phyloP scores from a whole-genome alignment of 192 early-diverging fungal genomes.

The Rhizoclosmatium globosum region DNA sequence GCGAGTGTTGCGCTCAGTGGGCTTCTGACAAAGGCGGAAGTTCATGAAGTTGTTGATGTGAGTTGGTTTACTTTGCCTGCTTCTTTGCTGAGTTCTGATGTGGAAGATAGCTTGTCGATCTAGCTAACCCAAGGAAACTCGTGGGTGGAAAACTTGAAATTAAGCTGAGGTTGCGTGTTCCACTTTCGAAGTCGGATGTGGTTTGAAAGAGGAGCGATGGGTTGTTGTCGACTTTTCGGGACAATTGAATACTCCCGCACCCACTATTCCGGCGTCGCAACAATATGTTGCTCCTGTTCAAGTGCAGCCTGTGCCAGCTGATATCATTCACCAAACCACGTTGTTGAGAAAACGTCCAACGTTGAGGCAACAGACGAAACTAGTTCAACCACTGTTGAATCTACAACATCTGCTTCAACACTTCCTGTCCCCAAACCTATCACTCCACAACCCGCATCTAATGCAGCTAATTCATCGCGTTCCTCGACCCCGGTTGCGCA shows the following conservation, averaged over 20 bases:
- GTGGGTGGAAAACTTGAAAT: constrained; percentile 77
- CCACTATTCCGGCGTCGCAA: background rate
- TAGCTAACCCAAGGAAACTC: constrained; percentile 61
- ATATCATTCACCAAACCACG: background rate
- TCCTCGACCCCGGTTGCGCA: background rate
- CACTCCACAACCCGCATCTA: background rate
- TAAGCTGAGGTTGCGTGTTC: constrained; percentile 66
- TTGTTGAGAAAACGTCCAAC: background rate
- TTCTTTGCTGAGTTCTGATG: too few species aligned
- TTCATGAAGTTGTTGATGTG: constrained; percentile 73
- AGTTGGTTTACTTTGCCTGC: too few species aligned
- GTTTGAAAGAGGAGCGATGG: constrained; percentile 73
- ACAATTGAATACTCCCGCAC: constrained; percentile 5
- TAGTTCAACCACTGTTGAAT: background rate
- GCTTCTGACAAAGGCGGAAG: constrained; percentile 69
- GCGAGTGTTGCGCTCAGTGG: constrained; percentile 61
- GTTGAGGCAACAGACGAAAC: background rate
- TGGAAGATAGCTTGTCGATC: too few species aligned
- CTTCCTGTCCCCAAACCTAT: background rate
- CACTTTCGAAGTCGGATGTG: too few species aligned
- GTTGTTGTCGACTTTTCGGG: constrained; percentile 59
- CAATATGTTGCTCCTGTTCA: background rate
- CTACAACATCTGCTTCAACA: constrained; percentile 10
- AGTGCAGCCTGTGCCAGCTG: background rate
- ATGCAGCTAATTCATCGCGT: constrained; percentile 22